phyloP scores from a whole-genome alignment of 352 stramenopile species.

The Globisporangium megalacanthum region DNA sequence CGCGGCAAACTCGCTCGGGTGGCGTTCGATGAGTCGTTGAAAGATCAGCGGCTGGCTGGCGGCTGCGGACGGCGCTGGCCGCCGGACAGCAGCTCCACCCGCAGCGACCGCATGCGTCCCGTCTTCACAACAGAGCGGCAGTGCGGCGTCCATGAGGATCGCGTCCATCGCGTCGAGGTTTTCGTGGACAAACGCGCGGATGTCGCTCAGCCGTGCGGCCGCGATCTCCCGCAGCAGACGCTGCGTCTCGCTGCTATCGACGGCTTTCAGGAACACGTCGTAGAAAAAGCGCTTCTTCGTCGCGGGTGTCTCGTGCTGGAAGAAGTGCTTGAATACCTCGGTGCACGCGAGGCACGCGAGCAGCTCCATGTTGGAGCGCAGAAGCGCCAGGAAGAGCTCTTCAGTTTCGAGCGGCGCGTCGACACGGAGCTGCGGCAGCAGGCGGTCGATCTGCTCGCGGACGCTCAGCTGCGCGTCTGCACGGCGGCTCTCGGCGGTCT shows the following conservation, averaged over 20 bases:
- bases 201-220: constrained; percentile 19
- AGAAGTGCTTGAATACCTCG: constrained; percentile 32
- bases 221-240: constrained; percentile 29
- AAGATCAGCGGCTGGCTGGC: constrained; percentile 24
- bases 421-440: constrained; percentile 24
- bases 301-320: constrained; percentile 11
- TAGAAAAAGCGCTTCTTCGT: constrained; percentile 29
- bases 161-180: constrained; percentile 45
- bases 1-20: constrained; percentile 40
- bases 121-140: neutral
- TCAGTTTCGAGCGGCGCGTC: constrained; percentile 30
- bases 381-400: constrained; percentile 25
- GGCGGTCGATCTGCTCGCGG: constrained; percentile 22
- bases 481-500: neutral
- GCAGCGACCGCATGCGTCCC: neutral
- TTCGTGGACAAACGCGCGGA: constrained; percentile 41
- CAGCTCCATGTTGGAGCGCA: constrained; percentile 26
- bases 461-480: constrained; percentile 2
- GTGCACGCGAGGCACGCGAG: constrained; percentile 23
- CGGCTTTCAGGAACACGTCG: constrained; percentile 27
- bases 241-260: constrained; percentile 13
- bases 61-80: constrained; percentile 1
- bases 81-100: neutral
- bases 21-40: constrained; percentile 54
- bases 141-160: constrained; percentile 24